Base-by-base conservation (phyloP, 352 stramenopile species). In the Globisporangium nagaii region DNA sequence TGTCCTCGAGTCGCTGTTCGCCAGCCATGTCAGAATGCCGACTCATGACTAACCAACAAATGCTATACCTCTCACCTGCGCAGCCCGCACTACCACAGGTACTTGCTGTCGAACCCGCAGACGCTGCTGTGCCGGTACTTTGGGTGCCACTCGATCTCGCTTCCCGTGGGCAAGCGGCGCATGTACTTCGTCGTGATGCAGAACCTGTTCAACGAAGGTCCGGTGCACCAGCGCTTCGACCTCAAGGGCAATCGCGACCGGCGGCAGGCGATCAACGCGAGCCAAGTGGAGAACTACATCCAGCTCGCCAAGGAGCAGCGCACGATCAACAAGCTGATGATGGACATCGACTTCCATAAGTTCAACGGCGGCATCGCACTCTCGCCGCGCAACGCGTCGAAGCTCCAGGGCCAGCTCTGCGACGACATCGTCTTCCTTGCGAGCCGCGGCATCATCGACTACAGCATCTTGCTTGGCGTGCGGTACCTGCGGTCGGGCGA, bases 131-230 rank as follows among this genome's bases (percentile, higher is more conserved):
- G 83, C 36, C 73, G 80, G 17, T 91, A 93, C 66, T 91, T 88
- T 65, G 83, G 83, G 34, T 93, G 83, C 58, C 83, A 90, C 59
- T 92, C 81, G 11, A 93, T 93, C 66, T 87, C 84, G 42, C 59
- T 93, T 9, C 84, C 84, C 13, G 86, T 93, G 17, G 84, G 84
- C 45, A 92, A 73, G 42, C 77, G 84, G 17, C 73, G 84, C 15
- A 94, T 94, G 84, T 92, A 90, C 62, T 94, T 94, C 47, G 84
- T 94, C 12, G 81, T 93, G 50, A 93, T 93, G 84, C 81, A 91
- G 24, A 93, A 93, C 43, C 65, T 93, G 4, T 93, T 93, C 53
- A 80, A 87, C 35, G 77, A 88, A 49, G 81, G 81, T 0, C 68
- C 79, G 3, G 79, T 91, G n/a, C 69, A 92, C 53, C 79, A 90